These are phyloP conservation scores for Hyphodiscus sp. DNA, from an alignment of 2,329 filamentous ascomycete species.

Conservation along the genomic window DNA sequence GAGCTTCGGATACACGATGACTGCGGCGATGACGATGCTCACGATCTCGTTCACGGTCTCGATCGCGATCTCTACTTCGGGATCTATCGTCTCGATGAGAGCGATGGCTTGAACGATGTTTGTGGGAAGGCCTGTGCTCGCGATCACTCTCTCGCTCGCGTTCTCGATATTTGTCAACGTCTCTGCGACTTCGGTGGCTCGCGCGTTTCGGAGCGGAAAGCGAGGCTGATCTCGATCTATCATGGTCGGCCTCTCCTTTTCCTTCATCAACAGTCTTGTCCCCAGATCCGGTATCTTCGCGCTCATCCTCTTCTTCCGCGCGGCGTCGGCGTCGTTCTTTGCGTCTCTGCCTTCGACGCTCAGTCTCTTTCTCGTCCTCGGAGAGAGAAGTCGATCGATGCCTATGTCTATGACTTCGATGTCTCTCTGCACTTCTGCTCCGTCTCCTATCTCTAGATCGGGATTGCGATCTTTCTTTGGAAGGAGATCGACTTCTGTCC, in stretches of 20 bases:
- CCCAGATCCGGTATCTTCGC: conserved; percentile 13
- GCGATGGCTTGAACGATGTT: conserved; percentile 40
- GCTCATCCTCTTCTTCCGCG: conserved; percentile 19
- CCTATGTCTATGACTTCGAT: conserved; percentile 24
- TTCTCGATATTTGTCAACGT: conserved; percentile 45
- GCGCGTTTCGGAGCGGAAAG: conserved; percentile 51
- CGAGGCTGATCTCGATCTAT: conserved; percentile 60
- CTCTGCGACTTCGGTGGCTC: conserved; percentile 54
- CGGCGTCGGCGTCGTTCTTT: conserved; percentile 23
- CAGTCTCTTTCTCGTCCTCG: conserved; percentile 27
- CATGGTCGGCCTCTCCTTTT: conserved; percentile 38
- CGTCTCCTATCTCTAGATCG: conserved; percentile 25
- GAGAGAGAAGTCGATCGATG: conserved; percentile 26
- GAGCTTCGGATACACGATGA: conserved; percentile 21
- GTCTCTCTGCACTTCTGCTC: conserved; percentile 23
- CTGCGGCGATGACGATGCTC: conserved; percentile 32
- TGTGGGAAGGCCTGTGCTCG: conserved; percentile 36
- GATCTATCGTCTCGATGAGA: conserved; percentile 40
- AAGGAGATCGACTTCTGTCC: conserved; percentile 22
- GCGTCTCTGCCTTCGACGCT: conserved; percentile 27
- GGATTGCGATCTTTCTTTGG: conserved; percentile 28
- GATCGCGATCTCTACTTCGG: conserved; percentile 42
- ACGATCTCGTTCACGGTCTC: conserved; percentile 40
- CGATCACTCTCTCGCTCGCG: conserved; percentile 37
- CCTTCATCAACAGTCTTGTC: conserved; percentile 16